These are phyloP conservation scores for Talinum fruticosum DNA, from an alignment of 148 eudicot genomes.

Conservation along the genomic window DNA sequence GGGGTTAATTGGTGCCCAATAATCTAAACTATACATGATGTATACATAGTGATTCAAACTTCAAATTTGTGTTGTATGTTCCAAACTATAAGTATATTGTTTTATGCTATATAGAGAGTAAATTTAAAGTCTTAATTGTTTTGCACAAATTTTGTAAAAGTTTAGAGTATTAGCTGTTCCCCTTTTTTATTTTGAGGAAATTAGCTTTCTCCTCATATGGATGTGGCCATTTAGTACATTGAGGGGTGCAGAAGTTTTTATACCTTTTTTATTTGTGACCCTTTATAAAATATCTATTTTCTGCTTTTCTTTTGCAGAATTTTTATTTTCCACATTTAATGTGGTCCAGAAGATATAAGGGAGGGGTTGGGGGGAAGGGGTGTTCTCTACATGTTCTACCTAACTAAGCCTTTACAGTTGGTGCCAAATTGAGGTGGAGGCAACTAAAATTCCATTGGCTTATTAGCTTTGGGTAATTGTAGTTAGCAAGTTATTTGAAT, in stretches of 20 bases:
- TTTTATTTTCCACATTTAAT: no score
- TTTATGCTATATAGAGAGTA: background rate
- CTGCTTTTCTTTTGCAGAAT: no score
- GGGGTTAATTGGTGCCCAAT: background rate
- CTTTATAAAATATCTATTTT: background rate
- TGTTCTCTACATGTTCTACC: no score
- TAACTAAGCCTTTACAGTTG: background rate
- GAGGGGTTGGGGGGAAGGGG: no score
- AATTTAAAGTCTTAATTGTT: no score
- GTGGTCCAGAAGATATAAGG: no score
- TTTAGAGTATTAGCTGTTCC: no score
- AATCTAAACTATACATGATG: background rate
- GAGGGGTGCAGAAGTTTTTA: background rate
- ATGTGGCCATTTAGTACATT: background rate
- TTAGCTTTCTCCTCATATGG: no score
- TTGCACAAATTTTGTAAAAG: no score
- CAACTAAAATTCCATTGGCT: background rate
- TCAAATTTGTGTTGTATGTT: background rate
- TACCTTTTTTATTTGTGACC: background rate
- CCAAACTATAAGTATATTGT: background rate
- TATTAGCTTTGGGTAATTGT: background rate
- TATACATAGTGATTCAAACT: background rate
- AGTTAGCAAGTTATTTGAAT: background rate
- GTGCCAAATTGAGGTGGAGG: background rate
- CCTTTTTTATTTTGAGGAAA: no score